phyloP scores from a whole-genome alignment of 345 rosid genomes.

The Bruguiera sexangula region DNA sequence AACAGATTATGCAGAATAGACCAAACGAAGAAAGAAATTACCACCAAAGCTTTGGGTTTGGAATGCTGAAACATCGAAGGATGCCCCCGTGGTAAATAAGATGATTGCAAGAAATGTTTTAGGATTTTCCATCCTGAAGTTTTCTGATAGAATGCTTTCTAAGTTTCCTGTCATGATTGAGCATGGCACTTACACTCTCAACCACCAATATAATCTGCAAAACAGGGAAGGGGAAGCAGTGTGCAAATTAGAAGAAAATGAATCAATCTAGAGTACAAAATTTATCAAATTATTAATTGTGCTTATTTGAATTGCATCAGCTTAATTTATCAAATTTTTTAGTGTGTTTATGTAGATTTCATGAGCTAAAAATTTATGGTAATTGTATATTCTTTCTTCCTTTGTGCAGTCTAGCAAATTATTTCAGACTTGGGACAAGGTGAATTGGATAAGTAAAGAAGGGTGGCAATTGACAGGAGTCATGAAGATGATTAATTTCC shows the following conservation, averaged over 20 bases:
- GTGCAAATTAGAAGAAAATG: background rate
- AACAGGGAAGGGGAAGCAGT: background rate
- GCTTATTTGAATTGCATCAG: background rate
- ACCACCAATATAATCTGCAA: constrained; percentile 73
- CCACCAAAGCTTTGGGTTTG: background rate
- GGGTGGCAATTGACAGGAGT: background rate
- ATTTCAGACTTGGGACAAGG: no score
- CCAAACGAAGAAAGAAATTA: background rate
- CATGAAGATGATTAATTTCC: background rate
- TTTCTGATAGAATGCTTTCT: constrained; percentile 29
- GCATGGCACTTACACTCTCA: constrained; percentile 77
- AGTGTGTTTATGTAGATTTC: no score
- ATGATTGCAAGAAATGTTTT: constrained; percentile 9
- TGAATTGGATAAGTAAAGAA: no score
- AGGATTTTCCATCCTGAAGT: constrained; percentile 32
- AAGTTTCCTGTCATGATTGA: constrained; percentile 72
- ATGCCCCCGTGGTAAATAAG: background rate
- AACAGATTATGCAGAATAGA: background rate
- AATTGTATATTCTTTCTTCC: no score
- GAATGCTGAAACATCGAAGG: background rate
- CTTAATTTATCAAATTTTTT: no score
- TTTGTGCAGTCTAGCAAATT: no score
- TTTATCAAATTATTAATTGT: background rate
- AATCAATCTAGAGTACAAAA: background rate
- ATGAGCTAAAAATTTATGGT: no score